Base-by-base conservation (phyloP, 148 eudicot species). In the Nyssa sinensis region DNA sequence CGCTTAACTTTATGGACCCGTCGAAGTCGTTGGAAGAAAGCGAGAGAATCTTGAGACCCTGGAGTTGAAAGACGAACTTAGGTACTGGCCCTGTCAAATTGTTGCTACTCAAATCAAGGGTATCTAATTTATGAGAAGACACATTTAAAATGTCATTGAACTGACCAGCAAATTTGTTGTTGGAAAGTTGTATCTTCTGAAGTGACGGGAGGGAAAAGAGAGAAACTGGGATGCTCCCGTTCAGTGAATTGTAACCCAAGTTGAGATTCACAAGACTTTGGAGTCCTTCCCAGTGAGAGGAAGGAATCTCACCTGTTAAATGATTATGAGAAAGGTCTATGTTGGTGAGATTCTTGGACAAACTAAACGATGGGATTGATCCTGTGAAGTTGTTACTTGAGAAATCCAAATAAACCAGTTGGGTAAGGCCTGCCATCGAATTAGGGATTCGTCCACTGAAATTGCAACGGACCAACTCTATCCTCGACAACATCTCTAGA, bases 41-140 rank as follows among this genome's bases (percentile, higher is more conserved):
- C 7, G 41, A 51, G 27, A 81, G 72, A 65, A 10, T 37, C 23
- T 44, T 49, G 24, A 81, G 81, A 17, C 68, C 61, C 64, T 34
- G 16, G 69, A 77, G 29, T 28, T 53, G 11, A 49, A 78, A 75
- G 11, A 82, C 2, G 11, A 71, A 72, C 14, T 35, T 33, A 25
- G 80, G 82, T 49, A 82, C 6, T 12, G 53, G 19, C 5, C 85
- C 85, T 41, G 75, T 59, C 67, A 82, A 70, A 3, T 24, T 24
- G 55, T 82, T 82, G 57, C 24, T 73, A 41, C 67, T 58, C 74
- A 82, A 65, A 67, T 76, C 74, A 2, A 82, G 10, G 32, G 64
- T 69, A 28, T 27, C 67, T 0, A 80, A 67, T 31, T 17, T n/a
- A 30, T 19, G 17, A 8, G 67, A 77, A n/a, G 64, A 34, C 24